phyloP scores from a whole-genome alignment of 805 yeast genomes.

The Saturnispora bothae region DNA sequence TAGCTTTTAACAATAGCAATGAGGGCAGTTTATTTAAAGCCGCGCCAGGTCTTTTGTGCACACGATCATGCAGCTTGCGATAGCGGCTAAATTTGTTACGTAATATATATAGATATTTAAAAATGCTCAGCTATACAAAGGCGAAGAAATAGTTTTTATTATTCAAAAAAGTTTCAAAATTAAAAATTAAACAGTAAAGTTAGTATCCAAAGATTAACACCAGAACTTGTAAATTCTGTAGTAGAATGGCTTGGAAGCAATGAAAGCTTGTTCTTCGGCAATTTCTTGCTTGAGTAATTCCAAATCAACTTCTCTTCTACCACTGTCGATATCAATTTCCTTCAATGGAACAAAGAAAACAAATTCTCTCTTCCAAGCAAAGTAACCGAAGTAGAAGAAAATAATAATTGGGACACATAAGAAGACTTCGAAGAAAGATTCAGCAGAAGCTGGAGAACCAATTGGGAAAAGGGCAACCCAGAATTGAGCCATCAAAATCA shows the following conservation, averaged over 20 bases:
- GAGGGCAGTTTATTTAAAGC: too few species aligned
- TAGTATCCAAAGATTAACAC: conserved; percentile 32
- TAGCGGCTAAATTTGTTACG: too few species aligned
- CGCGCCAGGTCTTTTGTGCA: too few species aligned
- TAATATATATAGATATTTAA: too few species aligned
- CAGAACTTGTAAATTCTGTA: conserved; percentile 43
- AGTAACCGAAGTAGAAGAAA: conserved; percentile 30
- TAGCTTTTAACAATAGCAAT: too few species aligned
- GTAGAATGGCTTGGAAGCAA: conserved; percentile 35
- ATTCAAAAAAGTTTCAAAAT: too few species aligned
- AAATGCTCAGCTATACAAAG: too few species aligned
- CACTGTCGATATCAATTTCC: conserved; percentile 49
- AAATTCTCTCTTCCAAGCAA: conserved; percentile 34
- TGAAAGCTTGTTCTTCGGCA: conserved; percentile 40
- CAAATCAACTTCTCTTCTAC: conserved; percentile 48
- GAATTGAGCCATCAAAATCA: conserved; percentile 63
- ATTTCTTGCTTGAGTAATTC: conserved; percentile 44
- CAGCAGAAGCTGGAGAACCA: conserved; percentile 39
- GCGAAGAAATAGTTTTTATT: too few species aligned
- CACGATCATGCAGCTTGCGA: too few species aligned
- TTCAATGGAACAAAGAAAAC: conserved; percentile 32
- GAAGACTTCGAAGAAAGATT: conserved; percentile 50
- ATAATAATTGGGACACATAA: conserved; percentile 53
- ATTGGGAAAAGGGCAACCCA: conserved; percentile 73
- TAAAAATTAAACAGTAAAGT: too few species aligned